These are phyloP conservation scores for Trichosanthes cucumerina DNA, from an alignment of 306 rosid species.

Conservation along the genomic window DNA sequence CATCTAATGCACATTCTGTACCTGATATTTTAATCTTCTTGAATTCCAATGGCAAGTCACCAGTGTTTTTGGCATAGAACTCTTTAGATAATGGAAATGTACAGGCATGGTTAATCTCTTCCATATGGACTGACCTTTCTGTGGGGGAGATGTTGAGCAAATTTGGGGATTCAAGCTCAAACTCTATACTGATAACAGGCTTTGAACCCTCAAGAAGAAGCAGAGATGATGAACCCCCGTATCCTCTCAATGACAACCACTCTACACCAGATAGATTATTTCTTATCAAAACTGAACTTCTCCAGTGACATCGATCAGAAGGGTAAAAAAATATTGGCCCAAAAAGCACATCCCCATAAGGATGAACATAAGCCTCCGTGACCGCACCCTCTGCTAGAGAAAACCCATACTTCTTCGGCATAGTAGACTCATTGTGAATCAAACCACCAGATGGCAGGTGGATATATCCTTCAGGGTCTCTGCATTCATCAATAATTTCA, in stretches of 20 bases:
- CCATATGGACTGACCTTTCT: constrained; percentile 32
- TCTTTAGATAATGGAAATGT: constrained; percentile 48
- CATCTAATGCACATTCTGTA: constrained; percentile 69
- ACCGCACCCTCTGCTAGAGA: constrained; percentile 63
- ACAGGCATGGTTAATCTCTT: constrained; percentile 46
- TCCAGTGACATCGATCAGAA: constrained; percentile 66
- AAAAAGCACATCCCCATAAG: constrained; percentile 45
- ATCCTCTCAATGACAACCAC: constrained; percentile 60
- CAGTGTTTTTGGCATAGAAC: constrained; percentile 70
- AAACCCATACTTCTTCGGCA: constrained; percentile 66
- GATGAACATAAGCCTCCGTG: constrained; percentile 73
- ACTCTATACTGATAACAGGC: constrained; percentile 50
- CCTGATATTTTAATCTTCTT: constrained; percentile 62
- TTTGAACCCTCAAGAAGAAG: constrained; percentile 50
- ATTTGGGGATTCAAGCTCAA: constrained; percentile 42
- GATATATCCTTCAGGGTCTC: constrained; percentile 39
- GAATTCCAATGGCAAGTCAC: constrained; percentile 73
- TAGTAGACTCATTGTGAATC: constrained; percentile 38
- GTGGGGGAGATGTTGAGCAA: constrained; percentile 48
- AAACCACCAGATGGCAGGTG: constrained; percentile 53
- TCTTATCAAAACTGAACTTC: constrained; percentile 81
- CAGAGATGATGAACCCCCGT: constrained; percentile 74
- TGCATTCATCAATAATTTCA: constrained; percentile 60
- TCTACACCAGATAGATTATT: constrained; percentile 94
- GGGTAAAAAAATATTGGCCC: constrained; percentile 82